These are phyloP conservation scores for Achlya hypogyna DNA, from an alignment of 352 stramenopile species.

Conservation along the genomic window DNA sequence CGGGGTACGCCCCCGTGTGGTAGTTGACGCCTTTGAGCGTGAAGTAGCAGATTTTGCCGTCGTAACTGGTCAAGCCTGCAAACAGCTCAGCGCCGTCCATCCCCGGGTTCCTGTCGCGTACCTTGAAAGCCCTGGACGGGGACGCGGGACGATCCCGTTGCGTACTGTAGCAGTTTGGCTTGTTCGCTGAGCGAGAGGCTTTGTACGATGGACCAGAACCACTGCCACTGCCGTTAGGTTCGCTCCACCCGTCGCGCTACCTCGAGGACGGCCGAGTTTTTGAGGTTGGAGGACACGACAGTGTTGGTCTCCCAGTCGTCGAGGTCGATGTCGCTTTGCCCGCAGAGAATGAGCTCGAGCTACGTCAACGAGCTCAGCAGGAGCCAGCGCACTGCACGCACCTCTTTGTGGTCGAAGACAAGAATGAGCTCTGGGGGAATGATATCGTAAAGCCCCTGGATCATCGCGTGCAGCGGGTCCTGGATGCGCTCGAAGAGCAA, in stretches of 20 bases:
- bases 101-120: neutral
- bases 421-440: constrained; percentile 83
- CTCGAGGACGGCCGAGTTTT: constrained; percentile 34
- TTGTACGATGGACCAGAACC: constrained; percentile 87
- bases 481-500: constrained; percentile 87
- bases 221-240: constrained; percentile 40
- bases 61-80: constrained; percentile 61
- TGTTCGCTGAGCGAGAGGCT: constrained; percentile 87
- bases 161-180: constrained; percentile 95
- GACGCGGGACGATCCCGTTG: constrained; percentile 94
- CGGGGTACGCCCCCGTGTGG: neutral
- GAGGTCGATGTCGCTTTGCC: constrained; percentile 89
- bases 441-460: constrained; percentile 88
- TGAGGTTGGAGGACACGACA: constrained; percentile 38
- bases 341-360: constrained; percentile 94
- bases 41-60: constrained; percentile 66
- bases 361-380: too few relatives aligned
- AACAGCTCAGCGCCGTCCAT: neutral
- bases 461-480: constrained; percentile 83
- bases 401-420: constrained; percentile 92
- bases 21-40: constrained; percentile 40
- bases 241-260: constrained; percentile 3
- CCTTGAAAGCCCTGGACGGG: constrained; percentile 66
- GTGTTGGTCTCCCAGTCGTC: constrained; percentile 90
- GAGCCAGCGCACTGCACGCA: too few relatives aligned